Percentiles rank a stretch among this genome's conserved stretches.
Evolutionary conservation across 495 filamentous ascomycete species (phyloP).

Genomic region (Hypoxylon trugodes): DNA sequence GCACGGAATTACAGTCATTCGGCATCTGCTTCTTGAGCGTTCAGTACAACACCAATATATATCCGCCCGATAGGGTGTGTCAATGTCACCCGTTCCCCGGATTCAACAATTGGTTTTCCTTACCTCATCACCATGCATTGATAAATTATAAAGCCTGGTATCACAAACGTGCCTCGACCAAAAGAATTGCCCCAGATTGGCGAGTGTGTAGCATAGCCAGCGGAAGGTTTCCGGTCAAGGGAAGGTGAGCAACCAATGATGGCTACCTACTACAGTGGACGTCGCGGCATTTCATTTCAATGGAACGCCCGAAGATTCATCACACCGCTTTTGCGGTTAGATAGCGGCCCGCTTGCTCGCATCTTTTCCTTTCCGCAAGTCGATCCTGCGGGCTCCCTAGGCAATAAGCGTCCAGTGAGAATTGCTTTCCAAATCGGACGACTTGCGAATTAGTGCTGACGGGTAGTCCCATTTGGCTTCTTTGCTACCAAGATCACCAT

Average conservation of each 20-base stretch:
- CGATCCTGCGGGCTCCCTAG: constrained; percentile 19
- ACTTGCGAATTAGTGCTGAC: constrained; percentile 34
- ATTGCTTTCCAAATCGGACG: constrained; percentile 6
- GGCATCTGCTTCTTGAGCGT: constrained; percentile 10
- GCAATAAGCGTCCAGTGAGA: constrained; percentile 13
- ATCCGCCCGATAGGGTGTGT: background rate
- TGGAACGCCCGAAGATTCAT: constrained; percentile 16
- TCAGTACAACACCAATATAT: background rate
- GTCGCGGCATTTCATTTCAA: constrained; percentile 2
- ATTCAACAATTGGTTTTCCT: constrained; percentile 14
- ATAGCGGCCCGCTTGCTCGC: constrained; percentile 10
- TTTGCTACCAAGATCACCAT: constrained; percentile 4
- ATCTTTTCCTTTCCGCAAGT: constrained; percentile 11
- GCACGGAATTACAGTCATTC: constrained; percentile 17
- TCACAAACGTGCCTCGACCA: constrained; percentile 23
- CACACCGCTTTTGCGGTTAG: constrained; percentile 33
- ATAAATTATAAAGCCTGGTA: constrained; percentile 13
- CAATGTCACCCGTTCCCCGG: constrained; percentile 1
- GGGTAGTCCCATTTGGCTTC: constrained; percentile 3
- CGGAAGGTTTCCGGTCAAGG: background rate
- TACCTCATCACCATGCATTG: constrained; percentile 1
- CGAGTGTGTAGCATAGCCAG: constrained; percentile 9
- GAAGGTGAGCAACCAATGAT: constrained; percentile 29
- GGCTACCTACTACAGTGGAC: background rate
- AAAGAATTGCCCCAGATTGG: constrained; percentile 28